Evolutionary conservation across 2,329 filamentous ascomycete species (phyloP).

Genomic region (Nigrograna mackinnonii): DNA sequence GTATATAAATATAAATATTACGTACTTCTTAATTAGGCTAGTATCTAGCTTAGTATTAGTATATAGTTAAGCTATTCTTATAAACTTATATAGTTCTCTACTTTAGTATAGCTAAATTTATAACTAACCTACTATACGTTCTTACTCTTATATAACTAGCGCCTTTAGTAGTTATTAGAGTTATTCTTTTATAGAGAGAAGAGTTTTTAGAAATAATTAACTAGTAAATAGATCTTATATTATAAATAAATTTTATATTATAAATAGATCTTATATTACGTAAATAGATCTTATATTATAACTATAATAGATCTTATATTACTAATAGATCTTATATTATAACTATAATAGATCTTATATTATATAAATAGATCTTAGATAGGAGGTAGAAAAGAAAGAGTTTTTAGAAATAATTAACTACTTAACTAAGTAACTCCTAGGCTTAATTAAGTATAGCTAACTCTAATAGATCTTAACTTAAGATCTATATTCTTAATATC

Average conservation of each 20-base stretch:
- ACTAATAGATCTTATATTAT: constrained; percentile 4
- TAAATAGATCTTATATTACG: constrained; percentile 3
- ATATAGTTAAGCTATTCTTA: no score
- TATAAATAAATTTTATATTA: constrained; percentile 2
- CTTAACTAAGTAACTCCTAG: not conserved
- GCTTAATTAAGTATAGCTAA: no score
- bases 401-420: constrained; percentile 1
- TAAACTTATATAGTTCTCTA: constrained; percentile 1
- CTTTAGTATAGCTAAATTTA: constrained; percentile 1
- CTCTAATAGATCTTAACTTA: no score
- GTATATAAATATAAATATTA: no score
- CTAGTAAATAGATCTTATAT: constrained; percentile 5
- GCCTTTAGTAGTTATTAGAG: constrained; percentile 7
- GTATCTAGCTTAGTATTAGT: no score
- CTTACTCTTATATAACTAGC: constrained; percentile 1
- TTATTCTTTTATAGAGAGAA: constrained; percentile 1
- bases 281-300: constrained; percentile 3
- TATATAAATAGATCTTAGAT: constrained; percentile 10
- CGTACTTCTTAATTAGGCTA: no score
- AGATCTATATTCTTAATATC: no score
- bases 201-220: constrained; percentile 7
- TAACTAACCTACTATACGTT: not conserved
- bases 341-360: constrained; percentile 3
- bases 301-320: constrained; percentile 7
- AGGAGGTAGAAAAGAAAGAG: not conserved